Evolutionary conservation across 1,284 basidiomycete species (phyloP).

Genomic region (Peniophora sp.): DNA sequence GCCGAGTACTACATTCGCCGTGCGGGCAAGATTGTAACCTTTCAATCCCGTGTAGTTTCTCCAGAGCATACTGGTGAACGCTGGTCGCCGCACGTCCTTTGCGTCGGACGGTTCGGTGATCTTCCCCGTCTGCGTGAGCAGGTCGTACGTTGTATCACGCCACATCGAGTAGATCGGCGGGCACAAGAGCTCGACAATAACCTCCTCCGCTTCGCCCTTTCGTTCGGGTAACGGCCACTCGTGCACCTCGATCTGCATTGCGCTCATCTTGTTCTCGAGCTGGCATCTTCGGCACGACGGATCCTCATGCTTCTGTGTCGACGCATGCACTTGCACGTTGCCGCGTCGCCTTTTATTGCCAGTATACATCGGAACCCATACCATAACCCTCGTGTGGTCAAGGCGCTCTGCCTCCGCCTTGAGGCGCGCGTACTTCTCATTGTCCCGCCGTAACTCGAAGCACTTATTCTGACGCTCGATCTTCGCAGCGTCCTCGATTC

Average conservation of each 20-base stretch:
- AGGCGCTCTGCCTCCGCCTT: background rate
- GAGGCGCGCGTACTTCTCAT: background rate
- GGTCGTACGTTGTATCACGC: constrained; percentile 31
- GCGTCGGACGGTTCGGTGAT: background rate
- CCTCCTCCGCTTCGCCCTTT: constrained; percentile 15
- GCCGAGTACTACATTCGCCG: constrained; percentile 23
- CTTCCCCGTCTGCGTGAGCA: constrained; percentile 22
- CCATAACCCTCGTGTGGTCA: background rate
- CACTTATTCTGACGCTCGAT: background rate
- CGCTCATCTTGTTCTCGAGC: constrained; percentile 12
- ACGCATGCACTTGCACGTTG: too few relatives aligned
- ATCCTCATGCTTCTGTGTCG: background rate
- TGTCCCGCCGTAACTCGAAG: background rate
- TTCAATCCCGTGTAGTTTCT: background rate
- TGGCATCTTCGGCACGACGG: constrained; percentile 22
- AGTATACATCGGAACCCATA: too few relatives aligned
- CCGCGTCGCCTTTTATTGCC: too few relatives aligned
- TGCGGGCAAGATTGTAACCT: background rate
- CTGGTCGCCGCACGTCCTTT: too few relatives aligned
- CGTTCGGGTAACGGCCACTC: constrained; percentile 42
- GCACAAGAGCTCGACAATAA: constrained; percentile 37
- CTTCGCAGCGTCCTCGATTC: background rate
- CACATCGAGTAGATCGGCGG: constrained; percentile 34
- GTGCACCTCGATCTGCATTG: constrained; percentile 27
- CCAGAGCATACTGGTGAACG: background rate